Percentiles rank a stretch among this genome's conserved stretches.
Conservation (phyloP, 2,329 filamentous ascomycete species). For the Volutella citrinella region DNA sequence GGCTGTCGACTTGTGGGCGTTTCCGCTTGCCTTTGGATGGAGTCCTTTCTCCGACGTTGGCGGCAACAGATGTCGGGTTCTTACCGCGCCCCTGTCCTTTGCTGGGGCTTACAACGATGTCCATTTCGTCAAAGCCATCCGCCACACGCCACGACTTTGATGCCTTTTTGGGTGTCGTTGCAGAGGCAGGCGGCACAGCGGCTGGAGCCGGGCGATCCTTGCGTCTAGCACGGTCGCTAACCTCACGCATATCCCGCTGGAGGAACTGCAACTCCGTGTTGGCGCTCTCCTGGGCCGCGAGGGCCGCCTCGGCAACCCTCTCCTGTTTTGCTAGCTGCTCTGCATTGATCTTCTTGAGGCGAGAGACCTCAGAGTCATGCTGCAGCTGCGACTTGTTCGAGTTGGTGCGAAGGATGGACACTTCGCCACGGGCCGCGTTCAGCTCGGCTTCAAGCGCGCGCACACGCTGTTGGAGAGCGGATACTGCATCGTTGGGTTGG, state of each 20-base stretch:
- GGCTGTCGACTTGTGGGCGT: constrained; percentile 62
- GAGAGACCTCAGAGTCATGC: constrained; percentile 60
- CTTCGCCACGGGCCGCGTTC: constrained; percentile 65
- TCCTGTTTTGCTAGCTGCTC: constrained; percentile 64
- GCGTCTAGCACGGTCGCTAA: constrained; percentile 43
- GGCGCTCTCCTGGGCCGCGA: constrained; percentile 61
- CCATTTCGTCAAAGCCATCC: constrained; percentile 75
- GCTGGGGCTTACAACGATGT: constrained; percentile 52
- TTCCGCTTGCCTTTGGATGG: constrained; percentile 72
- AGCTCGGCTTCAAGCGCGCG: constrained; percentile 54
- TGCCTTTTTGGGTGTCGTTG: constrained; percentile 59
- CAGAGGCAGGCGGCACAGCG: too few species aligned
- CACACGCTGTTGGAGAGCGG: constrained; percentile 51
- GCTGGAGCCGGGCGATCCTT: constrained; percentile 35
- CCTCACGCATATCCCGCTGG: constrained; percentile 67
- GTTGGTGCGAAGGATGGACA: constrained; percentile 71
- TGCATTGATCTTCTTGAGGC: constrained; percentile 59
- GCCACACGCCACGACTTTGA: constrained; percentile 57
- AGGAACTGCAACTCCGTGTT: constrained; percentile 71
- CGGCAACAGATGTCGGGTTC: constrained; percentile 40
- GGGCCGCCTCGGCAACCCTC: constrained; percentile 60
- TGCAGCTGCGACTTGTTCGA: constrained; percentile 59
- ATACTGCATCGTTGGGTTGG: constrained; percentile 36
- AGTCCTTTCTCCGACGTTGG: constrained; percentile 49
- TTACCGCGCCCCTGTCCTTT: constrained; percentile 43